Conservation (phyloP, 169 alveolate genomes). For the Babesia sp. region DNA sequence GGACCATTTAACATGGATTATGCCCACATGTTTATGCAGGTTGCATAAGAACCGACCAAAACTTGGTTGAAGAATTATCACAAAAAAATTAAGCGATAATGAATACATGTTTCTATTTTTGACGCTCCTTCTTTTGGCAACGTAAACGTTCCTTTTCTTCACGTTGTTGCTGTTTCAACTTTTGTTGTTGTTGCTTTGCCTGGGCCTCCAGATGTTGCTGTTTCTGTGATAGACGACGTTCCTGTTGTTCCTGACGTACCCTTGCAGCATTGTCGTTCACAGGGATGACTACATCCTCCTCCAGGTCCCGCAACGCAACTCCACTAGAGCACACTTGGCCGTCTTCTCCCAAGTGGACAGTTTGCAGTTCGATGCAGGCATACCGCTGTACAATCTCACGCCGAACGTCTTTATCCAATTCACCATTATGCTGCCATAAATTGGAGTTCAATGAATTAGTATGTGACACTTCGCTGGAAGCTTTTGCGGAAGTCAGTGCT, state of each 20-base stretch:
- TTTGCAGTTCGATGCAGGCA: conserved; percentile 21
- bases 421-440: background rate
- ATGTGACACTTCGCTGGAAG: background rate
- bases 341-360: conserved; percentile 21
- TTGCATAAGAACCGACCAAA: background rate
- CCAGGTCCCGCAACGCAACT: background rate
- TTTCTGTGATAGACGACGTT: conserved; percentile 22
- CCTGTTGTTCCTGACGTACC: conserved; percentile 16
- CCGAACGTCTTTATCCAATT: conserved; percentile 8
- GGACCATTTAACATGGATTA: background rate
- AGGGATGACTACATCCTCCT: conserved; percentile 6
- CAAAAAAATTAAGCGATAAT: background rate
- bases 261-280: conserved; percentile 24
- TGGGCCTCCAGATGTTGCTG: conserved; percentile 34
- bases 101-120: background rate
- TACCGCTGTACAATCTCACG: conserved; percentile 26
- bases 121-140: conserved; percentile 36
- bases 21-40: background rate
- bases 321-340: conserved; percentile 27
- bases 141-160: conserved; percentile 33
- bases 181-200: conserved; percentile 29
- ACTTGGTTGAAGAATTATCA: background rate
- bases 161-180: conserved; percentile 23
- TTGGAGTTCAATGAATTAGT: background rate
- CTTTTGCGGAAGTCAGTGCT: conserved; percentile 10